Percentiles rank a stretch among this genome's conserved stretches.
phyloP scores from a whole-genome alignment of 257 asterid genomes.

The Euphrasia confusa region DNA sequence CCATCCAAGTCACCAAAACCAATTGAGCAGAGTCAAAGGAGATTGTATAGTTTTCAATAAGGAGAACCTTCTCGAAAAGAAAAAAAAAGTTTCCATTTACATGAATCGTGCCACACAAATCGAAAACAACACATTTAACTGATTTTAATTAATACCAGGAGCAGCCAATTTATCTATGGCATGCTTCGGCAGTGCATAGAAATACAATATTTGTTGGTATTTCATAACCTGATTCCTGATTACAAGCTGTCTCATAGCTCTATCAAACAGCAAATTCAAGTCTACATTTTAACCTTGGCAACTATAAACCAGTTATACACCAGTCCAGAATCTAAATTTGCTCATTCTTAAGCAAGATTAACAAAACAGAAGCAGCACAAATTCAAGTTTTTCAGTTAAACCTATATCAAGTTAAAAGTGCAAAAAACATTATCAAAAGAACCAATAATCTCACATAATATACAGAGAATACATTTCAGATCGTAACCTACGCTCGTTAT shows the following conservation, averaged over 20 bases:
- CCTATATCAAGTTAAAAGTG: constrained; percentile 4
- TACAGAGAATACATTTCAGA: background rate
- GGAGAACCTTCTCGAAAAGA: constrained; percentile 5
- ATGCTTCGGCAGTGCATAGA: constrained; percentile 10
- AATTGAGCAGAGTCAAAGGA: background rate
- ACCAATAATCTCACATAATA: background rate
- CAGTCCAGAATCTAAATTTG: background rate
- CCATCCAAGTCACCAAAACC: background rate
- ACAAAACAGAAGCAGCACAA: background rate
- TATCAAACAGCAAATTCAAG: constrained; percentile 3
- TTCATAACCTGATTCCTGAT: background rate
- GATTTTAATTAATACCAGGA: background rate
- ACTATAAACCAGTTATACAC: background rate
- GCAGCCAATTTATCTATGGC: background rate
- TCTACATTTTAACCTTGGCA: constrained; percentile 10
- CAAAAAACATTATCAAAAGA: background rate
- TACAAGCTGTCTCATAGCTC: constrained; percentile 1
- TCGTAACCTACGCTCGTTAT: too few species aligned
- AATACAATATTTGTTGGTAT: background rate
- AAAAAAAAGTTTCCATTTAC: constrained; percentile 45
- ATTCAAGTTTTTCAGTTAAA: background rate
- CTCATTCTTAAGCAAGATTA: constrained; percentile 5
- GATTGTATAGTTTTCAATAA: background rate
- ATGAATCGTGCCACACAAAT: background rate
- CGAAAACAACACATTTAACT: background rate